Evolutionary conservation across 2,329 filamentous ascomycete species (phyloP), one percentile per base, ranked within the genome.

Genomic region (Penicillium sp.): DNA sequence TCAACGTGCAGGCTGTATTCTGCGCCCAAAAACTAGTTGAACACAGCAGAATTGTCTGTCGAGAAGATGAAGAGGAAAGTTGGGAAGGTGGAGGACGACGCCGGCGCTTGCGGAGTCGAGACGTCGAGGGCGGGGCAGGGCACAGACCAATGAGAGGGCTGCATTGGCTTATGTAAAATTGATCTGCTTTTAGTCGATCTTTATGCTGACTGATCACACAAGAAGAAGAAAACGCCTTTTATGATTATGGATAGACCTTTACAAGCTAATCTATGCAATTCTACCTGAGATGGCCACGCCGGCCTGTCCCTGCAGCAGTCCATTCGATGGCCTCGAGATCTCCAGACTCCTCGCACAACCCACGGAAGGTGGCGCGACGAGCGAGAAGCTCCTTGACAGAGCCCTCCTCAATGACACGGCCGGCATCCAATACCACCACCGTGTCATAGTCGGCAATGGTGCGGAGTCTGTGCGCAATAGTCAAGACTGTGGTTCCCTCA

Each of bases 371-470:
- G 14, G 12, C 14, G 35, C 35, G 35, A 16, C 16, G 28, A n/a
- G 14, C 18, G n/a, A 51, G 24, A 4, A 56, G 53, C 1, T 42
- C 23, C 5, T 24, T 3, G 3, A 46, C 26, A 33, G 35, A 26
- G 2, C 47, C 53, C 16, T 56, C n/a, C 26, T 55, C 53, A 20
- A 46, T 35, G 18, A 56, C 20, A 24, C 21, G 23, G 9, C 53
- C 53, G 8, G 35, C 7, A n/a, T 56, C 53, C 3, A 56, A 20
- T 7, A 50, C 53, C 11, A 56, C 24, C n/a, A 50, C 16, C 16
- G 20, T 33, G 6, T 56, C 53, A 30, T 50, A 56, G 53, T 45
- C 47, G 9, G 40, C 24, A 5, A 46, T 51, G 8, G 38, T 56
- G 8, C 21, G 47, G 1, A 56, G 26, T 24, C 40, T 16, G 20